These are phyloP conservation scores for Saccharomycopsis sp. DNA, from an alignment of 805 yeast genomes.

Conservation along the genomic window DNA sequence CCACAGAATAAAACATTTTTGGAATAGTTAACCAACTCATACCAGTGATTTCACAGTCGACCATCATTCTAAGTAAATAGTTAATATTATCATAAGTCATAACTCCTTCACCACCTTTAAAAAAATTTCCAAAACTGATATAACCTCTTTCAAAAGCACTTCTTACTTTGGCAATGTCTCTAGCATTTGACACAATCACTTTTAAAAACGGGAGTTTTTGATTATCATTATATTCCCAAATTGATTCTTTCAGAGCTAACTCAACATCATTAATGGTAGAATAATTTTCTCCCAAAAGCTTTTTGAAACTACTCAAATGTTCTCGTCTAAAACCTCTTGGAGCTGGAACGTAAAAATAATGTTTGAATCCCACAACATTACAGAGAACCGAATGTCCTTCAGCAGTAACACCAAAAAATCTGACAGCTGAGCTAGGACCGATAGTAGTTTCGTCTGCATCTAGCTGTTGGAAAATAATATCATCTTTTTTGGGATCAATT, in stretches of 20 bases:
- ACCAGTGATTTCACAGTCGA: slow-evolving; percentile 86
- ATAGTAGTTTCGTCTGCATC: slow-evolving; percentile 81
- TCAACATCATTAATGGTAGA: slow-evolving; percentile 58
- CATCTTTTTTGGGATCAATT: slow-evolving; percentile 38
- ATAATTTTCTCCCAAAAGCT: slow-evolving; percentile 37
- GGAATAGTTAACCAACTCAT: slow-evolving; percentile 98
- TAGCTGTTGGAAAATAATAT: slow-evolving; percentile 76
- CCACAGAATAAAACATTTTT: slow-evolving; percentile 48
- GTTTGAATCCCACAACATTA: slow-evolving; percentile 79
- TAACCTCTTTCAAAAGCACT: slow-evolving; percentile 79
- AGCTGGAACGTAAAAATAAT: slow-evolving; percentile 86
- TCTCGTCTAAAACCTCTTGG: slow-evolving; percentile 63
- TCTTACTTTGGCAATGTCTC: slow-evolving; percentile 57
- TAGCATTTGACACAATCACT: slow-evolving; percentile 56
- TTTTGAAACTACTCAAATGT: slow-evolving; percentile 38
- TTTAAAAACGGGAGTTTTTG: slow-evolving; percentile 70
- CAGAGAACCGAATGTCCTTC: slow-evolving; percentile 85
- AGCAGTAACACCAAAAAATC: slow-evolving; percentile 88
- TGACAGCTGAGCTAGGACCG: slow-evolving; percentile 50
- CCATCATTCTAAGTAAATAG: slow-evolving; percentile 76
- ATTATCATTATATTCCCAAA: slow-evolving; percentile 90
- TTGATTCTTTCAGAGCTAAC: slow-evolving; percentile 63
- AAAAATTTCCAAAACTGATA: slow-evolving; percentile 50
- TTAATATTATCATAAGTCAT: slow-evolving; percentile 87
- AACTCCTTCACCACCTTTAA: slow-evolving; percentile 41